Conservation (phyloP, 2,329 filamentous ascomycete genomes). For the Pseudofabraea citricarpa region DNA sequence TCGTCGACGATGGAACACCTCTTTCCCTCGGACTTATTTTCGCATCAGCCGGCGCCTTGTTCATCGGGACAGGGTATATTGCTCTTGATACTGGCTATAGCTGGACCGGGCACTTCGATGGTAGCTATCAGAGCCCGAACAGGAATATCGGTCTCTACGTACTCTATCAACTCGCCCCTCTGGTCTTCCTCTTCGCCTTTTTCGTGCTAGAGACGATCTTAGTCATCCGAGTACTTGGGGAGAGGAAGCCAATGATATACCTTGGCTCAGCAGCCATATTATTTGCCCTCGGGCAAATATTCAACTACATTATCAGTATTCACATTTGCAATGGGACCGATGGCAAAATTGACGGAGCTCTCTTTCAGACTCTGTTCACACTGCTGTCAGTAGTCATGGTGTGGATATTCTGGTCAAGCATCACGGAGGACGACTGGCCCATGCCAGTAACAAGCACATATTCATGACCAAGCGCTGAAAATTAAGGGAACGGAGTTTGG, state of each 20-base stretch:
- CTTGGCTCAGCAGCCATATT: conserved; percentile 68
- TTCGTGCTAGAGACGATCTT: conserved; percentile 79
- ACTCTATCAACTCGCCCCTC: conserved; percentile 82
- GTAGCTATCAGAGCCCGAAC: conserved; percentile 53
- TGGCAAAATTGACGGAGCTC: conserved; percentile 84
- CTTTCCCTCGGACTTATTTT: conserved; percentile 74
- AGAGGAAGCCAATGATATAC: conserved; percentile 90
- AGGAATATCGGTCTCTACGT: conserved; percentile 86
- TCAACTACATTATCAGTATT: conserved; percentile 90
- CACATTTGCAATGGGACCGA: conserved; percentile 81
- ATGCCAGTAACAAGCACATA: conserved; percentile 36
- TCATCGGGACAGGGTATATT: conserved; percentile 92
- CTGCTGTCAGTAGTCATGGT: conserved; percentile 75
- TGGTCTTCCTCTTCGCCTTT: conserved; percentile 85
- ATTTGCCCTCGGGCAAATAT: conserved; percentile 90
- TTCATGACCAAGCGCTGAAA: conserved; percentile 18
- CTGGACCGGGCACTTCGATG: conserved; percentile 76
- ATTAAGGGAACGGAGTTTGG: conserved; percentile 21
- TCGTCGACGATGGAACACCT: conserved; percentile 88
- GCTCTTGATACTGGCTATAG: conserved; percentile 85
- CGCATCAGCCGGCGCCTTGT: conserved; percentile 64
- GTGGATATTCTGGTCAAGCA: conserved; percentile 98
- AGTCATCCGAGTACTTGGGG: conserved; percentile 80
- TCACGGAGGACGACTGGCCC: conserved; percentile 98
- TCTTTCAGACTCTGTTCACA: conserved; percentile 94